These are phyloP conservation scores for Blechomonas ayalai DNA, from an alignment of 208 protist species.

Conservation along the genomic window DNA sequence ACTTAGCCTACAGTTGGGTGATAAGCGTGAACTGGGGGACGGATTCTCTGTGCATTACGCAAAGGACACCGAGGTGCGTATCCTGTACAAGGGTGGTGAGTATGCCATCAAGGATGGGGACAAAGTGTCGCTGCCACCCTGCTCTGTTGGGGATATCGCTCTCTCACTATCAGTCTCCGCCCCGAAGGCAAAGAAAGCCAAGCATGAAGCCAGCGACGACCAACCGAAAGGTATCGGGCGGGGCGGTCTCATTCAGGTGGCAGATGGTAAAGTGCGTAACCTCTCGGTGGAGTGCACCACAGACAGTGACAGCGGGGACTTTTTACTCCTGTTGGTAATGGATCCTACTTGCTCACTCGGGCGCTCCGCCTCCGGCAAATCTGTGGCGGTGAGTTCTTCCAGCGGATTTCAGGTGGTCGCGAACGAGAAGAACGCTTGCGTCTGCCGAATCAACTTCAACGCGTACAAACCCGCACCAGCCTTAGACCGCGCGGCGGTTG, in stretches of 20 bases:
- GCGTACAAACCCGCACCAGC: slow-evolving; percentile 29
- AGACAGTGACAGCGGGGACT: slow-evolving; percentile 1
- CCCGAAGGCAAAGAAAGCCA: slow-evolving; percentile 16
- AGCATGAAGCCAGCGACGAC: neutral
- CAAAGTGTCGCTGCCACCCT: slow-evolving; percentile 1
- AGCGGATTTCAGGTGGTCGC: slow-evolving; percentile 37
- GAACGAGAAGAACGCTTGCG: no score
- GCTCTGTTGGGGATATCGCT: slow-evolving; percentile 11
- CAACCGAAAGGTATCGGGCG: neutral
- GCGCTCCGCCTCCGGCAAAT: slow-evolving; percentile 44
- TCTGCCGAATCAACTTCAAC: slow-evolving; percentile 49
- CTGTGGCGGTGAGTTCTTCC: slow-evolving; percentile 39
- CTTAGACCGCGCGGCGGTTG: slow-evolving; percentile 19
- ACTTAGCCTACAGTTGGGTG: slow-evolving; percentile 14
- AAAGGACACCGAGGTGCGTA: slow-evolving; percentile 2
- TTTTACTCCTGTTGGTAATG: slow-evolving; percentile 28
- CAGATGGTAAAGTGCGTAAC: slow-evolving; percentile 27
- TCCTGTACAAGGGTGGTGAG: slow-evolving; percentile 11
- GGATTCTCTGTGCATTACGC: slow-evolving; percentile 34
- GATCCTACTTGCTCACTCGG: slow-evolving; percentile 46
- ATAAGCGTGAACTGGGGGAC: slow-evolving; percentile 11
- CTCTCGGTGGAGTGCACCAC: slow-evolving; percentile 9
- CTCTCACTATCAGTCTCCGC: slow-evolving; percentile 11
- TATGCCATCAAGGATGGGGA: slow-evolving; percentile 13
- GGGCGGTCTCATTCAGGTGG: slow-evolving; percentile 1